Evolutionary conservation across 805 yeast species (phyloP).

Genomic region (Zygotorulaspora florentina): DNA sequence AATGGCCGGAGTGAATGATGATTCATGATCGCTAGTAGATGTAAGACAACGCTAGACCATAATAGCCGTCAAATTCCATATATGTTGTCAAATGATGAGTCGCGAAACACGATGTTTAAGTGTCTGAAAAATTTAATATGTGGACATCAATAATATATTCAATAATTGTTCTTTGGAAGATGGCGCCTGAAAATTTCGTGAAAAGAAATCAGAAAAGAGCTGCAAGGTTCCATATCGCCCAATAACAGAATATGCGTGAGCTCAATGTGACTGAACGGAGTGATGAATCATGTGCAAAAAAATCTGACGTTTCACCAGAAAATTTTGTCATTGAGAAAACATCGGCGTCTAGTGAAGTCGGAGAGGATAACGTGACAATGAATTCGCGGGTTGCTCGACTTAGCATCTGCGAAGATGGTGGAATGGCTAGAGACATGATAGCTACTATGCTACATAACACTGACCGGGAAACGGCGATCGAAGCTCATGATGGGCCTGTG

Average conservation of each 20-base stretch:
- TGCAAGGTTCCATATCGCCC: not conserved
- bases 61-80: no score
- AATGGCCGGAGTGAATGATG: no score
- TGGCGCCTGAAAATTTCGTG: not conserved
- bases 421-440: conserved; percentile 12
- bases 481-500: conserved; percentile 7
- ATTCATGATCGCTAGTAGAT: no score
- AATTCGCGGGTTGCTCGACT: conserved; percentile 25
- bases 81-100: no score
- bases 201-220: not conserved
- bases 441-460: conserved; percentile 4
- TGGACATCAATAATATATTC: not conserved
- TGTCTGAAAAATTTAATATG: not conserved
- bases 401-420: conserved; percentile 23
- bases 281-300: not conserved
- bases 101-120: not conserved
- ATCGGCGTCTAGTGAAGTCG: not conserved
- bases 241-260: not conserved
- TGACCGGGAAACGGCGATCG: conserved; percentile 1
- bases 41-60: no score
- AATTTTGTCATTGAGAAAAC: not conserved
- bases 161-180: not conserved
- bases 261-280: not conserved
- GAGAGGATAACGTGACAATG: conserved; percentile 11
- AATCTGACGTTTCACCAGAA: not conserved